Conservation (phyloP, 2,329 filamentous ascomycete species). For the Trematosphaeria pertusa region DNA sequence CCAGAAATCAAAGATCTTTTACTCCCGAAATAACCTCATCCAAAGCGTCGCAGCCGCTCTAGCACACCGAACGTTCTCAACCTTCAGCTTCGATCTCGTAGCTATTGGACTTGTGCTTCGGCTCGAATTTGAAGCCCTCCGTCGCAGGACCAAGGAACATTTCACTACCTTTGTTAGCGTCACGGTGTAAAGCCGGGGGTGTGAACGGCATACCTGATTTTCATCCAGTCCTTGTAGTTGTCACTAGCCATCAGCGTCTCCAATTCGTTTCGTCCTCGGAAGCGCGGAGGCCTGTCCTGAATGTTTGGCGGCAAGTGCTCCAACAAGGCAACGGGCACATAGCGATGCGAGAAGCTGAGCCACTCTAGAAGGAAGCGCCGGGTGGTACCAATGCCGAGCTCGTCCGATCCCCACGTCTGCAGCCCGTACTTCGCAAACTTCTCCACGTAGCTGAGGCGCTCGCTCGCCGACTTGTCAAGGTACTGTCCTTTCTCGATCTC, state of each 20-base stretch:
- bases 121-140: slow-evolving; percentile 89
- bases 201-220: slow-evolving; percentile 86
- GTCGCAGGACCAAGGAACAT: slow-evolving; percentile 96
- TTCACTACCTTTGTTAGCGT: slow-evolving; percentile 66
- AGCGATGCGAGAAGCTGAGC: slow-evolving; percentile 91
- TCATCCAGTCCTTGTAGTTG: slow-evolving; percentile 98
- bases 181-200: too few relatives aligned
- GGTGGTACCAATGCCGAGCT: slow-evolving; percentile 89
- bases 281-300: slow-evolving; percentile 87
- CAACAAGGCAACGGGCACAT: slow-evolving; percentile 86
- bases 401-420: slow-evolving; percentile 94
- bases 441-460: slow-evolving; percentile 85
- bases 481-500: slow-evolving; percentile 93
- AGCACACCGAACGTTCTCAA: slow-evolving; percentile 21
- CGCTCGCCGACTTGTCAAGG: slow-evolving; percentile 89
- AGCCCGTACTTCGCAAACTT: slow-evolving; percentile 90
- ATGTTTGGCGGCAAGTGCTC: slow-evolving; percentile 87
- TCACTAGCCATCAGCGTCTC: slow-evolving; percentile 91
- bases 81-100: slow-evolving; percentile 74
- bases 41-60: too few relatives aligned
- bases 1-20: too few relatives aligned
- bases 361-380: slow-evolving; percentile 93
- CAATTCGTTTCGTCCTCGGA: slow-evolving; percentile 82
- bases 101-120: slow-evolving; percentile 95
- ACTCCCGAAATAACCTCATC: too few relatives aligned